Evolutionary conservation across 179 eudicot genomes (phyloP), one percentile per base, ranked within the genome.

Genomic region (Kewa caespitosa): DNA sequence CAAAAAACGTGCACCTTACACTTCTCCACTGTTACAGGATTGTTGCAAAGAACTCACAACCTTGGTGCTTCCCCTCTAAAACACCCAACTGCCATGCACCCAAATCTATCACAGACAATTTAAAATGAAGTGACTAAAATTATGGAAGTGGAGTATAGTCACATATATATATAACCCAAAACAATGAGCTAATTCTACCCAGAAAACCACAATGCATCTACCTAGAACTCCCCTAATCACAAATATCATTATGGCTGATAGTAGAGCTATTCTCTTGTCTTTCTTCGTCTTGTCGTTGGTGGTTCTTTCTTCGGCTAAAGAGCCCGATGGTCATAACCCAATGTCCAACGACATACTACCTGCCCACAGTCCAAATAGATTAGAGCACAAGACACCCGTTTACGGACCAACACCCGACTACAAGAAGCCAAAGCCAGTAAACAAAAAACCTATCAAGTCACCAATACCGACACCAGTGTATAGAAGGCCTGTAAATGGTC

Each of bases 301-400:
- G 57, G 52, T 23, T 31, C 36, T 34, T 41, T 73, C 77, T 9
- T 79, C 48, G 11, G 68, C 61, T 7, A 37, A 79, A 36, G 67
- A 54, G 33, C 27, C 23, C 62, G 7, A 7, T n/a, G 11, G 28
- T 50, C 25, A 32, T 7, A 38, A 23, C 30, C 50, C 30, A 9
- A 72, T 55, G 18, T 8, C 20, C 15, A 22, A 69, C 27, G n/a
- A 62, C 67, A 28, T 27, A 37, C 33, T 38, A 4, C 57, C 42
- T 7, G 22, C 41, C 4, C 55, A n/a, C n/a, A n/a, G n/a, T n/a
- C n/a, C n/a, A n/a, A n/a, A n/a, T n/a, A n/a, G n/a, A n/a, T n/a
- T n/a, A n/a, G n/a, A n/a, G n/a, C 42, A 38, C 38, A 76, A 70
- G 48, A 77, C 61, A 10, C 80, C 74, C 30, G 41, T 64, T 33